Evolutionary conservation across 495 filamentous ascomycete species (phyloP), one percentile per base, ranked within the genome.

Genomic region (Daldinia childiae): DNA sequence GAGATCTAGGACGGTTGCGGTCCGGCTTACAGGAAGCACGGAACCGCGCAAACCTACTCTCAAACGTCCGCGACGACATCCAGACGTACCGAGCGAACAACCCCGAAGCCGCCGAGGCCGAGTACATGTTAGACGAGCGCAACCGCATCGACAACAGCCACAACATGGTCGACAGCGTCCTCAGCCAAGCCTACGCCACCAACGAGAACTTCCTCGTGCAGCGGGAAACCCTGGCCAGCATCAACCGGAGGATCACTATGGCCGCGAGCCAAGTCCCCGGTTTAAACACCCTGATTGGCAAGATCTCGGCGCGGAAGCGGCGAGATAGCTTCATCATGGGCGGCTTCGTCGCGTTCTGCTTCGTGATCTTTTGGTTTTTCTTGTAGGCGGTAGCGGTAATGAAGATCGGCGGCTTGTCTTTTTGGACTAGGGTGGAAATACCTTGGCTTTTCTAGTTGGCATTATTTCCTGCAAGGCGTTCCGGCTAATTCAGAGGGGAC

Each of bases 101-200:
- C 80, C 92, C 93, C 7, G 91, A 87, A 60, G 87, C 85, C 6
- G 92, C 89, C 39, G 95, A 98, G 81, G 92, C 92, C 19, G 95
- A 98, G 45, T 98, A 97, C 82, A 97, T 99, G 94, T 87, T 98
- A 19, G 92, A 92, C 73, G 95, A 99, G 87, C 87, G 95, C 29
- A 79, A 83, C 55, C 86, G 90, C 64, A 88, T 99, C 74, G 96
- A 99, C 71, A 87, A 91, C 74, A 94, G 92, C 74, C 90, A 98
- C 76, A 91, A 89, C 58, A 87, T 95, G 80, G 92, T 92, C 41
- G 95, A 99, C 76, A 90, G 89, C 61, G 94, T 99, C 45, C 83
- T 99, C 65, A 95, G 91, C 80, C 96, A 98, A 85, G 95, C 95
- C 27, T 98, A 99, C 82, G 94, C 95, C 21, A 93, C 98, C 62